Conservation (phyloP, 805 yeast species). For the Candida endomychidarum region DNA sequence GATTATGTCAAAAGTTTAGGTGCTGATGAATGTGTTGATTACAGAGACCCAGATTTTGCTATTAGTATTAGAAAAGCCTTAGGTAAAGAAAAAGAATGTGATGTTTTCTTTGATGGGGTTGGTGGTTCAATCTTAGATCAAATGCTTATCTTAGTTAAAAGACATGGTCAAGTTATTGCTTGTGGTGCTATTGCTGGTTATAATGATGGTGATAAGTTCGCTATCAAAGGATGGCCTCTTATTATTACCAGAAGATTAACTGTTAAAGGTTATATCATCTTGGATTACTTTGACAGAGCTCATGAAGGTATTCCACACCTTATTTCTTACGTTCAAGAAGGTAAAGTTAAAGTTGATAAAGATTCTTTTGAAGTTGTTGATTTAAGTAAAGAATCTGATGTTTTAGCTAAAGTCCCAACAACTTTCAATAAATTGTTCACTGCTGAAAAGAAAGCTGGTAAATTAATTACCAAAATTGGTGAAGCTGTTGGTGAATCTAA, state of each 20-base stretch:
- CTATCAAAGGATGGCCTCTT: constrained; percentile 24
- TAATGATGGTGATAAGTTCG: constrained; percentile 21
- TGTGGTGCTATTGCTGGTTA: constrained; percentile 38
- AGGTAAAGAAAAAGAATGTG: constrained; percentile 40
- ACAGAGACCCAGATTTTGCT: constrained; percentile 38
- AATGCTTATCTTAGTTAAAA: constrained; percentile 16
- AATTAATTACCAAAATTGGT: constrained; percentile 47
- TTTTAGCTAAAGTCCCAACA: constrained; percentile 43
- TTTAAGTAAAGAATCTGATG: constrained; percentile 31
- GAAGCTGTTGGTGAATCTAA: constrained; percentile 23
- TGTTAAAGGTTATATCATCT: constrained; percentile 23
- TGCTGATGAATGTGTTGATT: constrained; percentile 54
- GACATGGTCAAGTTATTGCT: constrained; percentile 26
- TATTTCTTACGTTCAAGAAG: constrained; percentile 17
- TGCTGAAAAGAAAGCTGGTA: constrained; percentile 48
- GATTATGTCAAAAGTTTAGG: constrained; percentile 54
- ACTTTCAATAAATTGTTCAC: constrained; percentile 48
- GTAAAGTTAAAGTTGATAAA: constrained; percentile 17
- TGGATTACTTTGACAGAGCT: constrained; percentile 17
- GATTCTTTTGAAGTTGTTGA: constrained; percentile 21
- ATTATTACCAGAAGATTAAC: constrained; percentile 19
- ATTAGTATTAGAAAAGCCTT: constrained; percentile 21
- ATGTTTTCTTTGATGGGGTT: constrained; percentile 25
- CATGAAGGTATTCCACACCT: constrained; percentile 16
- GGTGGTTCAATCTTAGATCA: constrained; percentile 25